Percentiles rank a stretch among this genome's conserved stretches.
Conservation (phyloP, 2,329 filamentous ascomycete species). For the Beauveria bassiana region DNA sequence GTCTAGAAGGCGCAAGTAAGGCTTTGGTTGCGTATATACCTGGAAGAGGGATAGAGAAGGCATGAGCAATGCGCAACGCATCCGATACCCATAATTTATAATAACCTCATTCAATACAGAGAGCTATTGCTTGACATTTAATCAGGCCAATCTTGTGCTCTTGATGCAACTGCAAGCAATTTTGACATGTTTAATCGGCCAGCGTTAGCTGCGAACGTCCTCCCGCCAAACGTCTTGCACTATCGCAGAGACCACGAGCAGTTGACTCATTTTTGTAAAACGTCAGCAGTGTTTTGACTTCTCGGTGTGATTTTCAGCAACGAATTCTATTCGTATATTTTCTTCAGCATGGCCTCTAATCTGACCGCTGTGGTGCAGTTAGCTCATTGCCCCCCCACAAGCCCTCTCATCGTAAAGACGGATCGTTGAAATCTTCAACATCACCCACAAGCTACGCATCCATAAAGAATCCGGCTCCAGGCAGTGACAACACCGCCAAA, state of each 20-base stretch:
- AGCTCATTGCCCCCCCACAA: slow-evolving; percentile 4
- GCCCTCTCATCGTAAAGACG: neutral
- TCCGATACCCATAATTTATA: neutral
- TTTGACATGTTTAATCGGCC: neutral
- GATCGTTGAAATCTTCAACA: slow-evolving; percentile 3
- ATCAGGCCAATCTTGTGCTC: neutral
- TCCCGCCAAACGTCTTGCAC: no score
- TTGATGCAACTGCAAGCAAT: no score
- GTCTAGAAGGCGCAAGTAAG: slow-evolving; percentile 84
- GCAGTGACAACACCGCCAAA: slow-evolving; percentile 16
- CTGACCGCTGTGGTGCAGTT: neutral
- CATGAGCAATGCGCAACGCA: neutral
- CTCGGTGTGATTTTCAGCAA: no score
- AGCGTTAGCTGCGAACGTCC: no score
- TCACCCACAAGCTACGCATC: neutral
- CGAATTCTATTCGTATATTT: neutral
- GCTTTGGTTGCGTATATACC: slow-evolving; percentile 60
- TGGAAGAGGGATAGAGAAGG: slow-evolving; percentile 13
- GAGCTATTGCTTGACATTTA: neutral
- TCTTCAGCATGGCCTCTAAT: neutral
- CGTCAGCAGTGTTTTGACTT: no score
- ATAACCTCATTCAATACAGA: neutral
- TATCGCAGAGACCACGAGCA: no score
- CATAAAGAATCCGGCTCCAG: neutral
- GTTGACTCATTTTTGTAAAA: no score